These are phyloP conservation scores for Erythrophleum fordii DNA, from an alignment of 306 rosid genomes.

Conservation along the genomic window DNA sequence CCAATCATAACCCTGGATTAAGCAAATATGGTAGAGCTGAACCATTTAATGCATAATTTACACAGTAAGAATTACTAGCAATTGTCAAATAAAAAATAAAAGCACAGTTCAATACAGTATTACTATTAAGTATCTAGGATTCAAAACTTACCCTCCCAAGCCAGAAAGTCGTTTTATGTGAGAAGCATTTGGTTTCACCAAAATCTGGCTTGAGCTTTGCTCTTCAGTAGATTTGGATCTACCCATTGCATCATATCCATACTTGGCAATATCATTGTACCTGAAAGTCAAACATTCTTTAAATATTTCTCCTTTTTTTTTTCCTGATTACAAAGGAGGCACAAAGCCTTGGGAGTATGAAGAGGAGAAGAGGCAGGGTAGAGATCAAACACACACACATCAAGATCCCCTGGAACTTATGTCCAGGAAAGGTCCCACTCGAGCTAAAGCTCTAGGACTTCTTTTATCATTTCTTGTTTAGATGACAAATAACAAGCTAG, in stretches of 20 bases:
- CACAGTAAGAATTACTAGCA: constrained; percentile 18
- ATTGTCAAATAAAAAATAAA: constrained; percentile 14
- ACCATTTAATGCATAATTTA: constrained; percentile 31
- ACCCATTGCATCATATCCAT: constrained; percentile 88
- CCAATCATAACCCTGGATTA: constrained; percentile 78
- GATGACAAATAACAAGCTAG: constrained; percentile 2
- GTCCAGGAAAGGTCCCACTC: no score
- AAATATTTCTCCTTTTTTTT: constrained; percentile 6
- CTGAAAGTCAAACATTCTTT: constrained; percentile 46
- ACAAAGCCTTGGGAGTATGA: no score
- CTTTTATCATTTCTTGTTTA: no score
- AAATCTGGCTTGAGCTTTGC: constrained; percentile 50
- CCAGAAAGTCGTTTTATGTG: constrained; percentile 62
- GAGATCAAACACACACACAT: no score
- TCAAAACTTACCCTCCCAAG: constrained; percentile 71
- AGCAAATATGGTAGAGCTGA: constrained; percentile 35
- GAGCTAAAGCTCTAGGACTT: no score
- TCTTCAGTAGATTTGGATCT: constrained; percentile 50
- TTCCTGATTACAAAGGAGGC: no score
- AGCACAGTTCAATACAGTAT: constrained; percentile 14
- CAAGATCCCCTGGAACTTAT: no score
- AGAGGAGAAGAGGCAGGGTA: no score
- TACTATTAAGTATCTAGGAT: constrained; percentile 27
- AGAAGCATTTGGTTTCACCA: constrained; percentile 43
- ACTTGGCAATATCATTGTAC: constrained; percentile 94